Percentiles rank a stretch among this genome's conserved stretches.
Evolutionary conservation across 1,284 basidiomycete genomes (phyloP).

Genomic region (Tilletia caries): DNA sequence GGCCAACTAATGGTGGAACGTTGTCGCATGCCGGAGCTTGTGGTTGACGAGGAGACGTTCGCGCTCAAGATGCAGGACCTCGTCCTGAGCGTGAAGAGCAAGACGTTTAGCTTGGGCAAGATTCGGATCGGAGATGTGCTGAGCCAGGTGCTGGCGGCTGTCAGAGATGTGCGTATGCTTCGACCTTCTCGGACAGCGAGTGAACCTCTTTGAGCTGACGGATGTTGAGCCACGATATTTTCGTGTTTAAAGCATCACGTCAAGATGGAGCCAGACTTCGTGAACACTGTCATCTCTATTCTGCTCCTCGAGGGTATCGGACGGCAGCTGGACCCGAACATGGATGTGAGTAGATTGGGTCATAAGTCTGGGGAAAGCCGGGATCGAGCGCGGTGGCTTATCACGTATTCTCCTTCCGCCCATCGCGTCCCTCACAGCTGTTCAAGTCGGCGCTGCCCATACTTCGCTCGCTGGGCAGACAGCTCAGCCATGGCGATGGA

Average conservation of each 20-base stretch:
- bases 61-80: conserved; percentile 96
- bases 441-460: conserved; percentile 51
- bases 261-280: conserved; percentile 97
- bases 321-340: conserved; percentile 79
- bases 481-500: conserved; percentile 17
- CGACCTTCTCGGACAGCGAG: too few relatives aligned
- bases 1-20: conserved; percentile 95
- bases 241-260: conserved; percentile 70
- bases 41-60: conserved; percentile 86
- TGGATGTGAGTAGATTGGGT: conserved; percentile 75
- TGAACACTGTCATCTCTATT: conserved; percentile 94
- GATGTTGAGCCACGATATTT: neutral
- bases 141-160: conserved; percentile 79
- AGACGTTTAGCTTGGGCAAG: conserved; percentile 90
- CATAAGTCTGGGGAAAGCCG: neutral
- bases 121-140: conserved; percentile 94
- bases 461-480: conserved; percentile 38
- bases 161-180: conserved; percentile 60
- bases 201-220: too few relatives aligned
- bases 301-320: conserved; percentile 94
- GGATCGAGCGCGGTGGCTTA: neutral
- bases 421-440: conserved; percentile 19
- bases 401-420: neutral
- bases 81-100: conserved; percentile 85
- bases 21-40: conserved; percentile 85